Percentiles rank a stretch among this genome's conserved stretches.
Conservation (phyloP, 2,329 filamentous ascomycete genomes). For the Clonostachys sp. region DNA sequence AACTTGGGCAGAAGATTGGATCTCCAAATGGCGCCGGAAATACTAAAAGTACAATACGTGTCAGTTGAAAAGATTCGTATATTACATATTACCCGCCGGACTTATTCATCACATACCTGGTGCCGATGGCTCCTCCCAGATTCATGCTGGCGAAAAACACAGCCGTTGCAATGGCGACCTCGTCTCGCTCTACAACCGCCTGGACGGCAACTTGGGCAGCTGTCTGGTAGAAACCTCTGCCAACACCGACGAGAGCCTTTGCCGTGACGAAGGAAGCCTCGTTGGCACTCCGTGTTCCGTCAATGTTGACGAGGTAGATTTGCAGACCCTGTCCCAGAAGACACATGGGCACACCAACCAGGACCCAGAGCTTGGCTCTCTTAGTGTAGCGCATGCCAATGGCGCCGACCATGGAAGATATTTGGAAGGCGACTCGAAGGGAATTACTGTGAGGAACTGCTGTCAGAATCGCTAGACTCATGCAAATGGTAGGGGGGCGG, state of each 20-base stretch:
- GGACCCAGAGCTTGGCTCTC: conserved; percentile 22
- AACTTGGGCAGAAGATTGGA: conserved; percentile 17
- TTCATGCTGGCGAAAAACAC: conserved; percentile 28
- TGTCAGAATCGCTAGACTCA: background rate
- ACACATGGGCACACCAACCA: conserved; percentile 21
- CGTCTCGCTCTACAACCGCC: conserved; percentile 21
- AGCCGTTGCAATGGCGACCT: conserved; percentile 26
- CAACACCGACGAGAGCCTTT: conserved; percentile 24
- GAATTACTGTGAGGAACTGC: conserved; percentile 11
- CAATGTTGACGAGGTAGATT: conserved; percentile 19
- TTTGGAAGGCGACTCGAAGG: conserved; percentile 26
- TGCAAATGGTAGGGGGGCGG: fast-evolving
- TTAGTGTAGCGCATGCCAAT: conserved; percentile 28
- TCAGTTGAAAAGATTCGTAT: background rate
- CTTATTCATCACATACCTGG: conserved; percentile 8
- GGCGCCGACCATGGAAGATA: conserved; percentile 24
- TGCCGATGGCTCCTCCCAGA: conserved; percentile 20
- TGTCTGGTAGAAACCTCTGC: conserved; percentile 24
- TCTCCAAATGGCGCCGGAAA: conserved; percentile 29
- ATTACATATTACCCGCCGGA: background rate
- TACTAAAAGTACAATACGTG: conserved; percentile 7
- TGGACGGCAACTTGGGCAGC: conserved; percentile 24
- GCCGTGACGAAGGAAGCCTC: conserved; percentile 25
- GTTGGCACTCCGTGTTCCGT: conserved; percentile 13
- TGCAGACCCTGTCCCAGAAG: conserved; percentile 25